Percentiles rank a stretch among this genome's conserved stretches.
Evolutionary conservation across 768 basidiomycete genomes (phyloP).

Genomic region (Mycena alexandri): DNA sequence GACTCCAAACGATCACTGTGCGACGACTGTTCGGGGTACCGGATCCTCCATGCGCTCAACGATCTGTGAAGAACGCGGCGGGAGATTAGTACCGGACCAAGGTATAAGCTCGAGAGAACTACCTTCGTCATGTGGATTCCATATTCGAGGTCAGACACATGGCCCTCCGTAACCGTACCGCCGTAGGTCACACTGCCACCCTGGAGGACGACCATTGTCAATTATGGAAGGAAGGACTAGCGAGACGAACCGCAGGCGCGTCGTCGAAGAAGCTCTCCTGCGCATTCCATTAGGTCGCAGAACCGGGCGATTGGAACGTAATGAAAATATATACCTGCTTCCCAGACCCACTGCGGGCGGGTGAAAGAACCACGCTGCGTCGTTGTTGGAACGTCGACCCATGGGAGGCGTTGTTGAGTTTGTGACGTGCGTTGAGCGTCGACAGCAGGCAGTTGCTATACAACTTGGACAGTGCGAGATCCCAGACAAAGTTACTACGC

Average conservation of each 20-base stretch:
- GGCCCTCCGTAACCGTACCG: neutral
- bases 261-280: constrained; percentile 19
- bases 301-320: neutral
- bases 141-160: constrained; percentile 41
- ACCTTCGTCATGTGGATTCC: constrained; percentile 57
- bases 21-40: neutral
- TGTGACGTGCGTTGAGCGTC: constrained; percentile 59
- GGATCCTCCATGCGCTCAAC: constrained; percentile 51
- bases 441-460: constrained; percentile 63
- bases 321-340: constrained; percentile 14
- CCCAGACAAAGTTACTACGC: constrained; percentile 60
- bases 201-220: neutral
- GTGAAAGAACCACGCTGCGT: constrained; percentile 36
- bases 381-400: constrained; percentile 42
- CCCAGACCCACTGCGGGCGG: constrained; percentile 31
- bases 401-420: constrained; percentile 44
- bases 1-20: too few relatives aligned
- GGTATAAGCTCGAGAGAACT: neutral
- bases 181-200: constrained; percentile 42
- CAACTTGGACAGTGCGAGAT: constrained; percentile 60
- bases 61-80: constrained; percentile 41
- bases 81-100: too few relatives aligned
- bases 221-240: neutral
- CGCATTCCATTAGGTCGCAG: neutral
- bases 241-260: neutral